These are phyloP conservation scores for Globisporangium takayamanum DNA, from an alignment of 352 stramenopile species.

Conservation along the genomic window DNA sequence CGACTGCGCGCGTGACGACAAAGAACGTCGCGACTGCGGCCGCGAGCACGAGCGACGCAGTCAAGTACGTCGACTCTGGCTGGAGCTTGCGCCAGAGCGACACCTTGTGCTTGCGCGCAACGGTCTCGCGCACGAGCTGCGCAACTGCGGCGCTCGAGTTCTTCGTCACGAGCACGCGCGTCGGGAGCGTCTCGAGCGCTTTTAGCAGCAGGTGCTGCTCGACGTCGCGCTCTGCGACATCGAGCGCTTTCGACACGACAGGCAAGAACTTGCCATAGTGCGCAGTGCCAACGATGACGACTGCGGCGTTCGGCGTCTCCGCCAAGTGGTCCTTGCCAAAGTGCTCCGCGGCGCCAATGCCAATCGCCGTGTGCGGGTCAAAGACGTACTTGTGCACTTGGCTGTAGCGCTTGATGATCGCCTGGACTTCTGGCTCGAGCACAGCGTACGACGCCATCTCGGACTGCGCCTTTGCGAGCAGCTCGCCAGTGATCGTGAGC, in stretches of 20 bases:
- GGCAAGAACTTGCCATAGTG: constrained; percentile 98
- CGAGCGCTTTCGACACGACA: constrained; percentile 87
- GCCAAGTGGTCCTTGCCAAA: constrained; percentile 61
- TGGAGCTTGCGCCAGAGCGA: constrained; percentile 3
- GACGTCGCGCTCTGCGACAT: constrained; percentile 53
- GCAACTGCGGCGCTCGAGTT: constrained; percentile 62
- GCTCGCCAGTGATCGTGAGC: constrained; percentile 89
- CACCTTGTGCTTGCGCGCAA: constrained; percentile 7
- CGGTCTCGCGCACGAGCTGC: constrained; percentile 51
- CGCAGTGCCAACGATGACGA: constrained; percentile 95
- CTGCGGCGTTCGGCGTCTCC: constrained; percentile 46
- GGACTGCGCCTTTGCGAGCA: constrained; percentile 84
- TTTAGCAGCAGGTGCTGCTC: constrained; percentile 74
- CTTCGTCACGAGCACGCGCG: constrained; percentile 45
- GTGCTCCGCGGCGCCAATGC: constrained; percentile 86
- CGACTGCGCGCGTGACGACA: constrained; percentile 36
- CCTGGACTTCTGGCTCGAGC: constrained; percentile 79
- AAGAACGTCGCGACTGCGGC: constrained; percentile 29
- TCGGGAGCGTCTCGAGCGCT: constrained; percentile 63
- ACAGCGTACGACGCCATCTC: constrained; percentile 94
- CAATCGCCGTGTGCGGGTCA: constrained; percentile 96
- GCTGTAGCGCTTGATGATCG: constrained; percentile 91
- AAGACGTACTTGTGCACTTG: constrained; percentile 93
- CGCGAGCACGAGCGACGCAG: constrained; percentile 30
- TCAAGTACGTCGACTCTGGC: constrained; percentile 23